Conservation (phyloP, 1,284 basidiomycete genomes). For the Neotropicomus parvogracilis region DNA sequence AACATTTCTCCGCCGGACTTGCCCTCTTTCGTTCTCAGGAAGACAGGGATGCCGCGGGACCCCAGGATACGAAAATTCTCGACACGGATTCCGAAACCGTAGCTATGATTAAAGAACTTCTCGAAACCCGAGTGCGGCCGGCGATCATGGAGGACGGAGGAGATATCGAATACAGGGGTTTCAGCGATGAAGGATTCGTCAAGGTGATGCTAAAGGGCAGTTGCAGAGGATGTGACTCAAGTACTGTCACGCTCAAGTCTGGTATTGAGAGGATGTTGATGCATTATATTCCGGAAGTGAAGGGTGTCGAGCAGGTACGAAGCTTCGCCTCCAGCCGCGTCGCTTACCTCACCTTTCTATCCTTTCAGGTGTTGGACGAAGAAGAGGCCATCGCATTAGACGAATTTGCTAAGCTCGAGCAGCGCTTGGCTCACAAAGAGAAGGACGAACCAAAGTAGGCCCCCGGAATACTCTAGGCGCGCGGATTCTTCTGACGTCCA, state of each 20-base stretch:
- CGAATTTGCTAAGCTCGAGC: slow-evolving; percentile 92
- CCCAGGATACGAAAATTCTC: slow-evolving; percentile 93
- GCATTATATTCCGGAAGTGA: slow-evolving; percentile 98
- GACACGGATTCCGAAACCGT: slow-evolving; percentile 97
- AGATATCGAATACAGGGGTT: slow-evolving; percentile 82
- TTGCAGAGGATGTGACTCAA: slow-evolving; percentile 91
- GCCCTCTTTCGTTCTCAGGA: slow-evolving; percentile 81
- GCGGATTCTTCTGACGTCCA: slow-evolving; percentile 12
- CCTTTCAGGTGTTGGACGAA: slow-evolving; percentile 73
- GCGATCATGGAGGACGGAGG: slow-evolving; percentile 96
- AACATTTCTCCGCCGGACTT: slow-evolving; percentile 89
- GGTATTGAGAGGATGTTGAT: slow-evolving; percentile 98
- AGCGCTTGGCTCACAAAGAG: slow-evolving; percentile 56
- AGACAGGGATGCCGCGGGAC: slow-evolving; percentile 75
- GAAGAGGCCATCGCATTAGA: slow-evolving; percentile 87
- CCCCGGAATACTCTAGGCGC: slow-evolving; percentile 18
- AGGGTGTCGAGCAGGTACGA: slow-evolving; percentile 90
- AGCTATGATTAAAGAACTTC: slow-evolving; percentile 97
- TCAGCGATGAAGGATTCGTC: slow-evolving; percentile 65
- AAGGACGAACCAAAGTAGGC: slow-evolving; percentile 31
- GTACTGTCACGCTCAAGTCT: slow-evolving; percentile 91
- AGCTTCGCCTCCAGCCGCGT: background rate
- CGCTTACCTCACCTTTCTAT: slow-evolving; percentile 10
- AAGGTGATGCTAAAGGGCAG: slow-evolving; percentile 94
- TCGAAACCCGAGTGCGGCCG: slow-evolving; percentile 93